These are phyloP conservation scores for Phytophthora podocarpi DNA, from an alignment of 352 stramenopile species.

Conservation along the genomic window DNA sequence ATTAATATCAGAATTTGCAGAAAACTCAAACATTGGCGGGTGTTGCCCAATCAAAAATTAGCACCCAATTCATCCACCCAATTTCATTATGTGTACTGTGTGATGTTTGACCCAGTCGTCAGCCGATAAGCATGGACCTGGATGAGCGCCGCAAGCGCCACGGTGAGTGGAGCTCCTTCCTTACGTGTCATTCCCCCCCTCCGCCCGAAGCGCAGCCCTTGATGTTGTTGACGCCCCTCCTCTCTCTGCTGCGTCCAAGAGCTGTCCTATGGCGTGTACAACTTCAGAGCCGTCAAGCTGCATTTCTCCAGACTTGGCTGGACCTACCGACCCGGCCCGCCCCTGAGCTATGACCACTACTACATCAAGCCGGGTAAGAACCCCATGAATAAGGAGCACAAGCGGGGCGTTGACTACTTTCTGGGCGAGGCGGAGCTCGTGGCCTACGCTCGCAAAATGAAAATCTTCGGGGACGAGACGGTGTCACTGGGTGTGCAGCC, in stretches of 20 bases:
- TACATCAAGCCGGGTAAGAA: constrained; percentile 49
- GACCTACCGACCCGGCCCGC: constrained; percentile 15
- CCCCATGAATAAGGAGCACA: constrained; percentile 16
- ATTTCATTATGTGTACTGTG: no score
- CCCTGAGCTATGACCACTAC: constrained; percentile 52
- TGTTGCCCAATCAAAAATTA: no score
- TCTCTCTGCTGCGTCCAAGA: constrained; percentile 18
- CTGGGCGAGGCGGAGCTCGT: constrained; percentile 48
- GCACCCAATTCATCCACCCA: no score
- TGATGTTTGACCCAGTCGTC: neutral
- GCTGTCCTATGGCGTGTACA: constrained; percentile 46
- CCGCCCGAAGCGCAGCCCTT: neutral
- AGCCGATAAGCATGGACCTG: constrained; percentile 17
- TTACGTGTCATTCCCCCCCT: no score
- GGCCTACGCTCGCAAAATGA: constrained; percentile 26
- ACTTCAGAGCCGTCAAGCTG: constrained; percentile 46
- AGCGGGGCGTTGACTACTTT: constrained; percentile 44
- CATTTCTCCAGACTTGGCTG: constrained; percentile 36
- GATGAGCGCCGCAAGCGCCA: constrained; percentile 32
- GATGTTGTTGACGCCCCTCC: constrained; percentile 1
- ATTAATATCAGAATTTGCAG: no score
- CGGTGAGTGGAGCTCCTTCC: constrained; percentile 8
- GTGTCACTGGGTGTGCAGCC: neutral
- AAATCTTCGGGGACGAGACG: constrained; percentile 40
- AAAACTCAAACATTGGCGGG: no score